Percentiles rank a stretch among this genome's conserved stretches.
These are phyloP conservation scores for Clonostachys rhizophaga DNA, from an alignment of 2,329 filamentous ascomycete genomes.

Conservation along the genomic window DNA sequence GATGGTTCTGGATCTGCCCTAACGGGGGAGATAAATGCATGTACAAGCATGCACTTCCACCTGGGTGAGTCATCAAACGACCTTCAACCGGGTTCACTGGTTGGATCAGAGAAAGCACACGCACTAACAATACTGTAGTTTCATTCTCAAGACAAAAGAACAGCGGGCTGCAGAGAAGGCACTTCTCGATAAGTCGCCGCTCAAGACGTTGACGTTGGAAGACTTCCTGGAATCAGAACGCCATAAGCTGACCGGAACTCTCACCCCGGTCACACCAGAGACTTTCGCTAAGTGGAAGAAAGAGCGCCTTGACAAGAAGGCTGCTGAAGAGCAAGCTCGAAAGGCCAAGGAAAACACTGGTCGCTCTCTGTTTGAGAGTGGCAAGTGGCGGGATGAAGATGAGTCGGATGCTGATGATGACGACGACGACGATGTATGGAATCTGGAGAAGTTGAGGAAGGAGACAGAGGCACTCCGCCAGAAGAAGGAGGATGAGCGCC, in stretches of 20 bases:
- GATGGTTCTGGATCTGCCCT: slow-evolving; percentile 98
- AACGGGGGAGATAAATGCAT: slow-evolving; percentile 98
- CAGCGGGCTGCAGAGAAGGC: slow-evolving; percentile 95
- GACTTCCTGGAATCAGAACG: slow-evolving; percentile 96
- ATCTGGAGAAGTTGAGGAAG: slow-evolving; percentile 73
- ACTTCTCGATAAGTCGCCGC: slow-evolving; percentile 88
- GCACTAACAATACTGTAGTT: slow-evolving; percentile 47
- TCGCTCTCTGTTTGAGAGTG: slow-evolving; percentile 91
- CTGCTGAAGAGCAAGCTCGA: slow-evolving; percentile 84
- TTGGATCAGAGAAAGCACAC: neutral
- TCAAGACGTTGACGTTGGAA: slow-evolving; percentile 91
- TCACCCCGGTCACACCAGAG: slow-evolving; percentile 92
- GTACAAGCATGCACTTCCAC: slow-evolving; percentile 93
- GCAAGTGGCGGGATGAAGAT: slow-evolving; percentile 75
- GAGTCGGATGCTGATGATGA: slow-evolving; percentile 54
- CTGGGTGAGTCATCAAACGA: slow-evolving; percentile 62
- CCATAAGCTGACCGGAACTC: slow-evolving; percentile 85
- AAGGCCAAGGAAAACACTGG: slow-evolving; percentile 94
- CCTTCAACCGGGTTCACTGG: slow-evolving; percentile 3
- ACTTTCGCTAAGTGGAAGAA: slow-evolving; percentile 97
- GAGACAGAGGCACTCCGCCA: slow-evolving; percentile 78
- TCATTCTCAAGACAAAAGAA: slow-evolving; percentile 96
- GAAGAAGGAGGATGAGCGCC: slow-evolving; percentile 72
- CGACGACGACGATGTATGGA: slow-evolving; percentile 63
- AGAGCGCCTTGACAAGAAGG: slow-evolving; percentile 90